Evolutionary conservation across 208 protist species (phyloP).

Genomic region (Leishmania mexicana): DNA sequence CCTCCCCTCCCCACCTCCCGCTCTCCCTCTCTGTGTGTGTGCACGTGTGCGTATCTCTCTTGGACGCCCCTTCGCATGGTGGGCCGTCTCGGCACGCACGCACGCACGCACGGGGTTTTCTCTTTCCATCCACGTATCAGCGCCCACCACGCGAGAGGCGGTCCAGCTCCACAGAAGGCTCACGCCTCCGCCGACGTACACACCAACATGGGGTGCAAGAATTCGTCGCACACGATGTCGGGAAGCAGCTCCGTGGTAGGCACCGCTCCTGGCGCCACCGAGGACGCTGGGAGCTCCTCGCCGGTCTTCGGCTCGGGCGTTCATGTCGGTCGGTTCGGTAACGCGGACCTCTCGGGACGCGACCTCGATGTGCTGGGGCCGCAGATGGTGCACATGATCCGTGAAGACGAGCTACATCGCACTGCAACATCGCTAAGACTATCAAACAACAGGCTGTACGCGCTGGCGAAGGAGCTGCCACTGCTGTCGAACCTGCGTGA

Average conservation of each 20-base stretch:
- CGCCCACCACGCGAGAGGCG: background rate
- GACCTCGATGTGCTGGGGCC: slow-evolving; percentile 63
- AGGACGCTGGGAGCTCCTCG: slow-evolving; percentile 14
- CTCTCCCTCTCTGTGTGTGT: background rate
- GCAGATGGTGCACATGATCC: slow-evolving; percentile 71
- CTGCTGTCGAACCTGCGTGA: slow-evolving; percentile 70
- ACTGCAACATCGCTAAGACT: slow-evolving; percentile 72
- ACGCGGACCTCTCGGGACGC: slow-evolving; percentile 77
- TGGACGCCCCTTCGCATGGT: background rate
- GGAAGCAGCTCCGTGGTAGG: background rate
- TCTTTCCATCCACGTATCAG: background rate
- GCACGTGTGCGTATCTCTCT: background rate
- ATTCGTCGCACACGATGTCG: slow-evolving; percentile 9
- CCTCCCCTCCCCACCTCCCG: background rate
- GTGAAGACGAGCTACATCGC: slow-evolving; percentile 64
- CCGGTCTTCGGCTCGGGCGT: slow-evolving; percentile 77
- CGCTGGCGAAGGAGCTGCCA: slow-evolving; percentile 76
- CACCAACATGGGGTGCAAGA: slow-evolving; percentile 34
- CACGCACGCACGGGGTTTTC: background rate
- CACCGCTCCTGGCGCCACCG: slow-evolving; percentile 12
- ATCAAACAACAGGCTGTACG: slow-evolving; percentile 81
- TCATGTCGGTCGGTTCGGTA: slow-evolving; percentile 80
- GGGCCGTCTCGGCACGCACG: background rate
- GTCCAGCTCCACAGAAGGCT: background rate
- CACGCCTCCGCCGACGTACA: background rate